Conservation (phyloP, 306 rosid genomes). For the Vicia faba region DNA sequence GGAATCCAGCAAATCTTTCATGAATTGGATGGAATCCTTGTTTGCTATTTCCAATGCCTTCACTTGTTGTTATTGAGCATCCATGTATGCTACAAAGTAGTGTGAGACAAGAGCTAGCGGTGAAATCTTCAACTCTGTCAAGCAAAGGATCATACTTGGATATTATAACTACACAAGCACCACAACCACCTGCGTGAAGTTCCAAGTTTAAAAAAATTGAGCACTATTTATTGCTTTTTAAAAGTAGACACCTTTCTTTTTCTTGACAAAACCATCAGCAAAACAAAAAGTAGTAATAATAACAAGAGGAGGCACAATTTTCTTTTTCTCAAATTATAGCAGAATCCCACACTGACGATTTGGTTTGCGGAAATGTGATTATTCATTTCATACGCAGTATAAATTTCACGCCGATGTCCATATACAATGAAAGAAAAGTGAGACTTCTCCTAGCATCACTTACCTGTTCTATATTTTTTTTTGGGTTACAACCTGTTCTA, state of each 20-base stretch:
- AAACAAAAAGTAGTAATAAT: not conserved
- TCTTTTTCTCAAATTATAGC: not conserved
- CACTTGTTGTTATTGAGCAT: slow-evolving; percentile 75
- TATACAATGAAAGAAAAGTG: too few relatives aligned
- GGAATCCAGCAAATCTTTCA: slow-evolving; percentile 78
- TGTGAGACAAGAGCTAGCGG: slow-evolving; percentile 85
- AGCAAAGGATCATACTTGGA: slow-evolving; percentile 72
- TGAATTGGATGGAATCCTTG: slow-evolving; percentile 85
- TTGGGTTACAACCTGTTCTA: too few relatives aligned
- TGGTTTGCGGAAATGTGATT: too few relatives aligned
- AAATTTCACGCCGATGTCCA: too few relatives aligned
- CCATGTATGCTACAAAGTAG: slow-evolving; percentile 72
- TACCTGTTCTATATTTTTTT: too few relatives aligned
- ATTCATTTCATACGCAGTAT: too few relatives aligned
- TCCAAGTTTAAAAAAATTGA: slow-evolving; percentile 8
- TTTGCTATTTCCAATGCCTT: slow-evolving; percentile 81
- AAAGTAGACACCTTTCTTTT: not conserved
- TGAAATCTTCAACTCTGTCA: slow-evolving; percentile 63
- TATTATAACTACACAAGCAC: slow-evolving; percentile 85
- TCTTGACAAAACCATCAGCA: slow-evolving; percentile 1
- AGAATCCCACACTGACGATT: too few relatives aligned
- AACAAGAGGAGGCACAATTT: not conserved
- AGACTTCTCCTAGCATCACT: too few relatives aligned
- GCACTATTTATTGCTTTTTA: not conserved
- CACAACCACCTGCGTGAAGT: slow-evolving; percentile 83